These are phyloP conservation scores for Saccharomyces hybrid DNA, from an alignment of 1,139 yeast genomes.

Conservation along the genomic window DNA sequence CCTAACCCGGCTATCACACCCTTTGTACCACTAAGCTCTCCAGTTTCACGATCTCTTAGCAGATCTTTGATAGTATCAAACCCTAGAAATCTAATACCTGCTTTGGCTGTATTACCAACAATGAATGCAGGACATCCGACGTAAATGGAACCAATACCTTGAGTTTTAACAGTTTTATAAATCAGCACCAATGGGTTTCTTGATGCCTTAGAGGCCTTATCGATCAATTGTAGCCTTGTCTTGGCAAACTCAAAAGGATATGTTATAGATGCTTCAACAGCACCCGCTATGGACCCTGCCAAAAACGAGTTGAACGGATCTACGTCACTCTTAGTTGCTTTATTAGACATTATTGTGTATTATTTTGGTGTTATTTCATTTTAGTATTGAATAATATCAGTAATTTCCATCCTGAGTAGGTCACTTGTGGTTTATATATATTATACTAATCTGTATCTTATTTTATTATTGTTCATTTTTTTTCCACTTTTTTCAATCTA, in stretches of 20 bases:
- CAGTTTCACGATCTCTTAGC: conserved; percentile 66
- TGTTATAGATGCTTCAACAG: conserved; percentile 80
- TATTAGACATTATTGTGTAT: not conserved
- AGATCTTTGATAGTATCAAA: conserved; percentile 77
- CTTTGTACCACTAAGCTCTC: conserved; percentile 78
- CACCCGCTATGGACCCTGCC: conserved; percentile 95
- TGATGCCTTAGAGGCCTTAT: conserved; percentile 58
- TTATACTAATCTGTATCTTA: not conserved
- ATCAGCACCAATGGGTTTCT: conserved; percentile 79
- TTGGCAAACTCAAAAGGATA: conserved; percentile 97
- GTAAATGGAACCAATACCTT: conserved; percentile 74
- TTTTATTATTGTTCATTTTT: not conserved
- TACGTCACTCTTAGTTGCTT: conserved; percentile 20
- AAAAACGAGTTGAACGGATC: conserved; percentile 70
- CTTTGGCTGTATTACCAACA: conserved; percentile 91
- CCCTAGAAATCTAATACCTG: conserved; percentile 87
- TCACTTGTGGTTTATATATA: not conserved
- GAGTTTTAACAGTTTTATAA: conserved; percentile 61
- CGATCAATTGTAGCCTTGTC: conserved; percentile 80
- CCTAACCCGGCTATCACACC: conserved; percentile 95
- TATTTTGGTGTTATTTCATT: not conserved
- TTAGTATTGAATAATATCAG: not conserved
- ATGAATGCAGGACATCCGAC: conserved; percentile 98
- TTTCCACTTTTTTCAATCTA: not conserved
- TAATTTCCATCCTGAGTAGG: not conserved